phyloP scores from a whole-genome alignment of 768 basidiomycete genomes.

The Trametes punicea region DNA sequence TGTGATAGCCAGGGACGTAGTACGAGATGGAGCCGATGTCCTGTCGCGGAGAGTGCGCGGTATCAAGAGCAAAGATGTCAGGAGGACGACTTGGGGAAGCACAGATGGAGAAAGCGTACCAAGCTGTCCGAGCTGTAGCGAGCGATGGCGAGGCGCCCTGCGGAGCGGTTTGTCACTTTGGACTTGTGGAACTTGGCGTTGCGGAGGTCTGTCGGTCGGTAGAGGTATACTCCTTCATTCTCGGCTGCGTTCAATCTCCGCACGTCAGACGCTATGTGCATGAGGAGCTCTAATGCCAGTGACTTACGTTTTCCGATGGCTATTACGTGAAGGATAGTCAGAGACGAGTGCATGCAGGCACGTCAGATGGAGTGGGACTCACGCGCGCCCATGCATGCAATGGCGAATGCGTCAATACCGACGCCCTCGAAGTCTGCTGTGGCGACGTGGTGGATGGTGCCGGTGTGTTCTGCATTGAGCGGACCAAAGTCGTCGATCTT shows the following conservation, averaged over 20 bases:
- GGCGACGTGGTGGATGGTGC: conserved; percentile 26
- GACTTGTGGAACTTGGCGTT: conserved; percentile 16
- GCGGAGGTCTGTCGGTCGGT: conserved; percentile 2
- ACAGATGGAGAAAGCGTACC: conserved; percentile 5
- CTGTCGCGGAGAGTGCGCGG: conserved; percentile 12
- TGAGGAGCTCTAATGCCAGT: background rate
- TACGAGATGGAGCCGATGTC: conserved; percentile 30
- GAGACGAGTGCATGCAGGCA: background rate
- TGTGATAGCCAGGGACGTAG: conserved; percentile 29
- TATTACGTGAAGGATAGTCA: background rate
- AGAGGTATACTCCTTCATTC: background rate
- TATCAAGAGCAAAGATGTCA: too few species aligned
- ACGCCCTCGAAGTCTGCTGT: conserved; percentile 10
- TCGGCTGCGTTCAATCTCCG: background rate
- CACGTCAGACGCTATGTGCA: background rate
- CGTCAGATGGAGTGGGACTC: background rate
- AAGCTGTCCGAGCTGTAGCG: background rate
- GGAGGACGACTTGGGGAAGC: too few species aligned
- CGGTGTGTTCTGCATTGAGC: conserved; percentile 21
- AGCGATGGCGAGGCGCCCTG: conserved; percentile 22
- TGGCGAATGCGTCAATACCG: conserved; percentile 19
- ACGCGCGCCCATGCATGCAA: conserved; percentile 24
- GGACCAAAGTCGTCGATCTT: conserved; percentile 27
- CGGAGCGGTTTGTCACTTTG: conserved; percentile 23
- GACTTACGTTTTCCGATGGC: conserved; percentile 11